Percentiles rank a stretch among this genome's conserved stretches.
Evolutionary conservation across 2,329 filamentous ascomycete genomes (phyloP).

Genomic region (Trichoderma lentiforme): DNA sequence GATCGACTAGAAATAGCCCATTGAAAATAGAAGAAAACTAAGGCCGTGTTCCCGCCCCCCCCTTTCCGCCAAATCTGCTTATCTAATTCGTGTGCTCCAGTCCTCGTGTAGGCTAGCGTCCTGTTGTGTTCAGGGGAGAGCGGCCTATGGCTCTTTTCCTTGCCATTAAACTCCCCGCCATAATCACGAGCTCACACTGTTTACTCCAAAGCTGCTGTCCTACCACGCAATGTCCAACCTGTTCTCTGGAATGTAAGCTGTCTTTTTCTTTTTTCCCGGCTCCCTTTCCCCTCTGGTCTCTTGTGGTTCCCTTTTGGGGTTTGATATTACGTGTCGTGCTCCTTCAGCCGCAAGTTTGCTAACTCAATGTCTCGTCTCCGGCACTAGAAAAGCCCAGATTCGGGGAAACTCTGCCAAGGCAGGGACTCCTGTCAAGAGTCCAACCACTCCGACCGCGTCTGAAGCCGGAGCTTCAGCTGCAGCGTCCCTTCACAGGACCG

Average conservation of each 20-base stretch:
- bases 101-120: not conserved
- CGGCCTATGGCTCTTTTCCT: constrained; percentile 5
- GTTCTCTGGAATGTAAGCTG: constrained; percentile 59
- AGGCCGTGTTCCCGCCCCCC: not conserved
- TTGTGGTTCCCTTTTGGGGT: not conserved
- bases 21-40: not conserved
- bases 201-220: constrained; percentile 7
- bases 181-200: constrained; percentile 15
- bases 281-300: not conserved
- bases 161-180: constrained; percentile 13
- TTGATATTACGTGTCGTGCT: not conserved
- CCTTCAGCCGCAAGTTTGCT: constrained; percentile 7
- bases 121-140: constrained; percentile 4
- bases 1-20: not conserved
- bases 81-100: not conserved
- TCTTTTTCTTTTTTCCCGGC: not conserved
- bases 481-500: constrained; percentile 40
- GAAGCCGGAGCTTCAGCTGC: constrained; percentile 28
- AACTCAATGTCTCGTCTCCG: constrained; percentile 1
- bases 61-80: not conserved
- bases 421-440: constrained; percentile 15
- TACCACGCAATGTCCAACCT: constrained; percentile 52
- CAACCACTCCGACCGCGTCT: not conserved
- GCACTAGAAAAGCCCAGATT: constrained; percentile 17
- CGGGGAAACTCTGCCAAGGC: constrained; percentile 18